These are phyloP conservation scores for Cadophora gregata DNA, from an alignment of 2,329 filamentous ascomycete genomes.

Conservation along the genomic window DNA sequence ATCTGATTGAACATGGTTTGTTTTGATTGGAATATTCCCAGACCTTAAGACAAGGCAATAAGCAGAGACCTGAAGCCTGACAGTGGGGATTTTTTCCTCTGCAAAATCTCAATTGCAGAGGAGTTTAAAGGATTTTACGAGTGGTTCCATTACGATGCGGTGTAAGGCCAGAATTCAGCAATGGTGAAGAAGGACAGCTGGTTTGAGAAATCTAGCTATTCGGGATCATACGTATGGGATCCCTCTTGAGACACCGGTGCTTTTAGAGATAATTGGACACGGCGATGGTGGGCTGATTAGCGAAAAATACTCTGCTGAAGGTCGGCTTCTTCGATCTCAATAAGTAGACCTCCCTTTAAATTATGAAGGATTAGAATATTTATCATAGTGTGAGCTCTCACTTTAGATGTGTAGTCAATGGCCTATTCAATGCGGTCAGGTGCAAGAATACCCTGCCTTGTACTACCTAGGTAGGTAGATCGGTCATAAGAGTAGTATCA, in stretches of 20 bases:
- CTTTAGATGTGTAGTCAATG: too few species aligned
- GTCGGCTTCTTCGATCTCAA: not conserved
- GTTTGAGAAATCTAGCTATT: slow-evolving; percentile 48
- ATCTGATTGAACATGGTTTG: not conserved
- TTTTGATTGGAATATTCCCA: not conserved
- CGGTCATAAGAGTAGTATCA: too few species aligned
- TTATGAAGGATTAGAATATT: not conserved
- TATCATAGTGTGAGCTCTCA: too few species aligned
- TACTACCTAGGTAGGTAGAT: too few species aligned
- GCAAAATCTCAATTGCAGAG: too few species aligned
- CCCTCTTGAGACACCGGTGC: slow-evolving; percentile 47
- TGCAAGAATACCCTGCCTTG: too few species aligned
- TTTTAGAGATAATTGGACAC: slow-evolving; percentile 37
- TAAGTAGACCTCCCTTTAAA: not conserved
- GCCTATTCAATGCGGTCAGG: too few species aligned
- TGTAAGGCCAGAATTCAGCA: slow-evolving; percentile 34
- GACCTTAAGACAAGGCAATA: not conserved
- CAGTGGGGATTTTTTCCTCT: too few species aligned
- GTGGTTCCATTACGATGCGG: too few species aligned
- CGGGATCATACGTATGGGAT: slow-evolving; percentile 44
- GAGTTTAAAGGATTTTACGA: too few species aligned
- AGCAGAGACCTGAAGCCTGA: not conserved
- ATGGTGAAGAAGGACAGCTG: slow-evolving; percentile 42
- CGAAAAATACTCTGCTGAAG: slow-evolving; percentile 21
- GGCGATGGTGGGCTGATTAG: slow-evolving; percentile 23